phyloP scores from a whole-genome alignment of 306 rosid species.

The Hippophae gyantsensis region DNA sequence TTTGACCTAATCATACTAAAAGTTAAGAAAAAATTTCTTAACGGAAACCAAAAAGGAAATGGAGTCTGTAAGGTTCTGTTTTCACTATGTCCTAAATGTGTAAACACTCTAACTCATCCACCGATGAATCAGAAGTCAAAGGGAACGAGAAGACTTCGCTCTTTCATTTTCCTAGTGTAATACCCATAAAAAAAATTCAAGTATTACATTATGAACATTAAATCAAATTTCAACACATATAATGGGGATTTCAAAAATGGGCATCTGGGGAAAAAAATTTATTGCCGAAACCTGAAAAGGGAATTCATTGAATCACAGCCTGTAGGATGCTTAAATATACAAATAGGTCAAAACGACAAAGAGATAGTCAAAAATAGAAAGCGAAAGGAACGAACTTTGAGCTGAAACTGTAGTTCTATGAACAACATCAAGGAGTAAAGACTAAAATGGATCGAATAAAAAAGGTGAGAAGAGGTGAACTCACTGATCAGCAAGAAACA shows the following conservation, averaged over 20 bases:
- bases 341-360: background rate
- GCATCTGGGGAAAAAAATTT: background rate
- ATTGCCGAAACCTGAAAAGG: constrained; percentile 16
- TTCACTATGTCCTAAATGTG: too few species aligned
- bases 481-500: constrained; percentile 13
- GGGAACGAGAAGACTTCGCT: too few species aligned
- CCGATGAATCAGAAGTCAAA: too few species aligned
- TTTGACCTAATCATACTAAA: too few species aligned
- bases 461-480: constrained; percentile 5
- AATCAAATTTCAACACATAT: background rate
- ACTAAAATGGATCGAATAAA: background rate
- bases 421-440: background rate
- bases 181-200: background rate
- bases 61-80: too few species aligned
- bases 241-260: background rate
- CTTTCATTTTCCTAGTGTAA: background rate
- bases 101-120: too few species aligned
- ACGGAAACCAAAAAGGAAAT: too few species aligned
- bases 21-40: too few species aligned
- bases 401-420: background rate
- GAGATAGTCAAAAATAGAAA: constrained; percentile 9
- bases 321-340: constrained; percentile 9
- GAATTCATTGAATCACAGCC: constrained; percentile 12
- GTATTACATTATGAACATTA: background rate
- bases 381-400: background rate